Base-by-base conservation (phyloP, 1,284 basidiomycete species). In the Exobasidium rhododendri region DNA sequence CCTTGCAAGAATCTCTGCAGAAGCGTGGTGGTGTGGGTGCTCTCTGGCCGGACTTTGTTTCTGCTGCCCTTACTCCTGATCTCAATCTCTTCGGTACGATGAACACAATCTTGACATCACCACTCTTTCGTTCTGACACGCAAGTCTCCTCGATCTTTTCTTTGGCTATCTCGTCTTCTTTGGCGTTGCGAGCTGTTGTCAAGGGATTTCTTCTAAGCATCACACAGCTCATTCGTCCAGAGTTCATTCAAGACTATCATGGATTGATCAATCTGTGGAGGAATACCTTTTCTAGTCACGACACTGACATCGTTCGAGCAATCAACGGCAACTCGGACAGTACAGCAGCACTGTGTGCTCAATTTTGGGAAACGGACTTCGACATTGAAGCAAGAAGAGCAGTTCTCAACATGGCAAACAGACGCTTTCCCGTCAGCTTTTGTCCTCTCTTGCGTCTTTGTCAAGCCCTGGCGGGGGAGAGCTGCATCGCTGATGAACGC, bases 371-470 rank as follows among this genome's bases (percentile, higher is more conserved):
- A 58, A 82, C 82, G 2, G 89, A 91, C 71, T 88, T 85, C 84
- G 81, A 83, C 28, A 81, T 83, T 59, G 85, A 85, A 6, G 65
- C 70, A 14, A 64, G 75, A 32, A 64, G 88, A 30, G 89, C 88
- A 35, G 85, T 92, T 50, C 84, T 94, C 56, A 90, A 92, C 63
- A 86, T 90, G 26, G 86, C 89, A 6, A 84, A 88, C 3, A 85
- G 88, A 11, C 85, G 91, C 5, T 92, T 91, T 78, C 91, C 92
- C 2, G 85, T 92, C 32, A 87, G 90, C 62, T 84, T 88, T 67
- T 83, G 84, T 46, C 87, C 88, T 0, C 83, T 93, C 24, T 75
- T 90, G 40, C 85, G 86, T n/a, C 83, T 94, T 17, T 83, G 91
- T 0, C 86, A 88, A 10, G 84, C 90, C 0, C 86, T 92, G 83